These are phyloP conservation scores for Escovopsis sp. DNA, from an alignment of 2,329 filamentous ascomycete species.

Conservation along the genomic window DNA sequence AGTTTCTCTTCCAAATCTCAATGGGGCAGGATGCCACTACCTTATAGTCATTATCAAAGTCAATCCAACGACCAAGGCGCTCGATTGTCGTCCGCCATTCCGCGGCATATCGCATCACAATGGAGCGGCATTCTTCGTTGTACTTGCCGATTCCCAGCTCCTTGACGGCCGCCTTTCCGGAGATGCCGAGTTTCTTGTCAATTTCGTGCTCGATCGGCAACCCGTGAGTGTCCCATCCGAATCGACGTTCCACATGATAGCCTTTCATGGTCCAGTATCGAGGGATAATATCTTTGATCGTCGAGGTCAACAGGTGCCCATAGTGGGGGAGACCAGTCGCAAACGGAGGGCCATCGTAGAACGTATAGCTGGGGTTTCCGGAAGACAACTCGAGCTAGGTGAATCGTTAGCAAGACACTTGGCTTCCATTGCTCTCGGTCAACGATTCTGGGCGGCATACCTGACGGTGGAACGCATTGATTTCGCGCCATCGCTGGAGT, in stretches of 20 bases:
- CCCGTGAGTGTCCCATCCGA: constrained; percentile 91
- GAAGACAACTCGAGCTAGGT: constrained; percentile 59
- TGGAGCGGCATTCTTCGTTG: constrained; percentile 80
- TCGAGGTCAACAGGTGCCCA: constrained; percentile 71
- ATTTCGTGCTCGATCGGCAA: constrained; percentile 95
- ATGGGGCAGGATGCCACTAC: constrained; percentile 20
- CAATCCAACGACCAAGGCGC: constrained; percentile 84
- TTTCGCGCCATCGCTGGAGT: constrained; percentile 78
- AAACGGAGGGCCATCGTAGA: constrained; percentile 81
- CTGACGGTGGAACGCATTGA: constrained; percentile 80
- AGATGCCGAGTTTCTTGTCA: constrained; percentile 87
- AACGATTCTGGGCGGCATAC: constrained; percentile 23
- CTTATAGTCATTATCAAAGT: constrained; percentile 97
- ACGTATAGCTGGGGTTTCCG: constrained; percentile 74
- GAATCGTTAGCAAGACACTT: background rate
- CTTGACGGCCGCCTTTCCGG: constrained; percentile 73
- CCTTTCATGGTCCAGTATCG: constrained; percentile 98
- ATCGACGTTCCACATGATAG: constrained; percentile 78
- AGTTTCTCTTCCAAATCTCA: background rate
- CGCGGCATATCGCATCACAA: constrained; percentile 78
- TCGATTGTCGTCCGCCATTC: constrained; percentile 88
- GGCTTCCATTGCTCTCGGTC: background rate
- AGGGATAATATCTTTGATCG: constrained; percentile 94
- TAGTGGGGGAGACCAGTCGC: constrained; percentile 56
- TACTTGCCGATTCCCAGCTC: constrained; percentile 78